Evolutionary conservation across 2,329 filamentous ascomycete genomes (phyloP).

Genomic region (Penicillium sp.): DNA sequence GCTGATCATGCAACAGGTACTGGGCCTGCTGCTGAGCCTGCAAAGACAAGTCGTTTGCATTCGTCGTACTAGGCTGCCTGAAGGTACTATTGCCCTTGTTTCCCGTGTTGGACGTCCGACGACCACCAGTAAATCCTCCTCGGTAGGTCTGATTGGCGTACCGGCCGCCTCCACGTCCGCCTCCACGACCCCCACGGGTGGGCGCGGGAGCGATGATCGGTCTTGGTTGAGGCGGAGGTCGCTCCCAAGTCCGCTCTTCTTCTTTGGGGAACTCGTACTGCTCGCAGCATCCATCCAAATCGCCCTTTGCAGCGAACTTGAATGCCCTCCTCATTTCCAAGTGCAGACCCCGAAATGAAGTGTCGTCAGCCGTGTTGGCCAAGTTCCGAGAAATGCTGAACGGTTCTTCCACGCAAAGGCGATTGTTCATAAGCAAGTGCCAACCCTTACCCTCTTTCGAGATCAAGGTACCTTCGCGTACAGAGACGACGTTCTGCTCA

Average conservation of each 20-base stretch:
- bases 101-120: constrained; percentile 59
- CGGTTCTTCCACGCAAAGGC: constrained; percentile 91
- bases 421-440: constrained; percentile 76
- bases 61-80: constrained; percentile 37
- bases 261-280: constrained; percentile 85
- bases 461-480: constrained; percentile 75
- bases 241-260: constrained; percentile 62
- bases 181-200: constrained; percentile 51
- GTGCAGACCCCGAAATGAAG: constrained; percentile 87
- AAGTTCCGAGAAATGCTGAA: constrained; percentile 89
- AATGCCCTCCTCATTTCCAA: constrained; percentile 87
- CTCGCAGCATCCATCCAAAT: constrained; percentile 81
- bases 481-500: constrained; percentile 77
- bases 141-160: constrained; percentile 51
- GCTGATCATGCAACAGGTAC: constrained; percentile 49
- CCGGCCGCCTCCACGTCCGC: constrained; percentile 37
- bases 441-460: constrained; percentile 85
- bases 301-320: constrained; percentile 72
- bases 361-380: constrained; percentile 94
- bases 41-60: constrained; percentile 39
- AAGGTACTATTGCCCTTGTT: constrained; percentile 36
- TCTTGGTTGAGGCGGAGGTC: constrained; percentile 56
- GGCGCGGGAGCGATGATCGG: constrained; percentile 50
- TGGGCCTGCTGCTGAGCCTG: constrained; percentile 48
- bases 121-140: constrained; percentile 46